Evolutionary conservation across 1,139 yeast genomes (phyloP), one percentile per base, ranked within the genome.

Genomic region (Suhomyces yuchorum): DNA sequence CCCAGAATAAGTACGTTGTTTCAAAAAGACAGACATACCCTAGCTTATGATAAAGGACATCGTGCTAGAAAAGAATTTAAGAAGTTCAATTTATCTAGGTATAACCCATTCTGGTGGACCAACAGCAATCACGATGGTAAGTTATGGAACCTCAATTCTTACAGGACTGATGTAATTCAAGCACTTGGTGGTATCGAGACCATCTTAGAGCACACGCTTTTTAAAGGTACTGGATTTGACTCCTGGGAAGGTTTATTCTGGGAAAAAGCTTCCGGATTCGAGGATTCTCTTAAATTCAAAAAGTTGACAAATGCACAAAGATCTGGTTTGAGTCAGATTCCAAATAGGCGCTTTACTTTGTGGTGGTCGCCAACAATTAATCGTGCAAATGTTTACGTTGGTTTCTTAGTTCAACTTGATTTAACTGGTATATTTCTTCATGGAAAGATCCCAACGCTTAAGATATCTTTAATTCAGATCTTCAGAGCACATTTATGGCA

Each of bases 301-400:
- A 95, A 92, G 65, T 78, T 95, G 58, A 95, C 99, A 2, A 93
- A 92, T 68, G 99, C 99, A 1, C 99, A 95, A 71, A 76, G 99
- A 60, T 87, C 97, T 2, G 99, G 99, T 64, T 79, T 95, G 56
- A 89, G 96, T 64, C 99, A 95, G 69, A 93, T 95, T 60, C 99
- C 99, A 3, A 95, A 95, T 64, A 85, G 99, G 66, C 80, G 99
- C 40, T 95, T 95, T 63, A 95, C 99, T 0, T 72, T 95, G 39
- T 95, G 99, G 99, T 95, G 99, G 99, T 91, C 98, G 1, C 99
- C 99, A 7, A 95, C 99, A 0, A 95, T 95, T 56, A 95, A 95
- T 59, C 81, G 99, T 57, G 99, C 99, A 4, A 93, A 95, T 61
- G 99, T 95, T 20, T 95, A 95, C 62, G 98, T 95, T 50, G 99